These are phyloP conservation scores for Podospora appendiculata DNA, from an alignment of 495 filamentous ascomycete genomes.

Conservation along the genomic window DNA sequence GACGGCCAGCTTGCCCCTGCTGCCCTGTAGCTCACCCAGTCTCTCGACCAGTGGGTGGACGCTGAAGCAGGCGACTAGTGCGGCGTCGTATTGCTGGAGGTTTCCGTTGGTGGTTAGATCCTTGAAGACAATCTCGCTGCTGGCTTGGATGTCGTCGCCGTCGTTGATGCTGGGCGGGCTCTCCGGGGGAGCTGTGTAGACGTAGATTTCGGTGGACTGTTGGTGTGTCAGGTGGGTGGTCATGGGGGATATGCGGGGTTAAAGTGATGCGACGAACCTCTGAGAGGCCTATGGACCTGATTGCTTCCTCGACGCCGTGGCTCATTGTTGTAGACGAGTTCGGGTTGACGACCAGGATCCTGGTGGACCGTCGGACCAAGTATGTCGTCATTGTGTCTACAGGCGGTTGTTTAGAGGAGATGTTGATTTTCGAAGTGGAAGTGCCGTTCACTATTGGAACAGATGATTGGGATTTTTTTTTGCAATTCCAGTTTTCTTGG, in stretches of 20 bases:
- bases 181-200: constrained; percentile 44
- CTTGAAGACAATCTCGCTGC: constrained; percentile 46
- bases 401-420: neutral
- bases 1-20: constrained; percentile 36
- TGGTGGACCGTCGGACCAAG: constrained; percentile 21
- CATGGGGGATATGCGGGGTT: neutral
- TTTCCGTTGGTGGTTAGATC: constrained; percentile 31
- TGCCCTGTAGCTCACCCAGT: constrained; percentile 35
- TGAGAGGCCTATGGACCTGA: constrained; percentile 43
- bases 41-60: constrained; percentile 70
- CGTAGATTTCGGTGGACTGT: constrained; percentile 33
- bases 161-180: constrained; percentile 60
- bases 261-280: constrained; percentile 24
- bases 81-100: constrained; percentile 56
- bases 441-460: neutral
- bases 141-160: constrained; percentile 43
- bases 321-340: constrained; percentile 86
- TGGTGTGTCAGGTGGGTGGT: neutral
- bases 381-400: constrained; percentile 20
- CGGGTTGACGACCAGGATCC: constrained; percentile 81
- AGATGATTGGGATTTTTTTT: too few relatives aligned
- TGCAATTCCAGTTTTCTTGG: too few relatives aligned
- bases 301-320: constrained; percentile 55
- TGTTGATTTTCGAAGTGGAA: neutral
- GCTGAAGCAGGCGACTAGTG: constrained; percentile 85